Percentiles rank a stretch among this genome's conserved stretches.
phyloP scores from a whole-genome alignment of 73 alveolate species.

The Tetrahymena borealis region DNA sequence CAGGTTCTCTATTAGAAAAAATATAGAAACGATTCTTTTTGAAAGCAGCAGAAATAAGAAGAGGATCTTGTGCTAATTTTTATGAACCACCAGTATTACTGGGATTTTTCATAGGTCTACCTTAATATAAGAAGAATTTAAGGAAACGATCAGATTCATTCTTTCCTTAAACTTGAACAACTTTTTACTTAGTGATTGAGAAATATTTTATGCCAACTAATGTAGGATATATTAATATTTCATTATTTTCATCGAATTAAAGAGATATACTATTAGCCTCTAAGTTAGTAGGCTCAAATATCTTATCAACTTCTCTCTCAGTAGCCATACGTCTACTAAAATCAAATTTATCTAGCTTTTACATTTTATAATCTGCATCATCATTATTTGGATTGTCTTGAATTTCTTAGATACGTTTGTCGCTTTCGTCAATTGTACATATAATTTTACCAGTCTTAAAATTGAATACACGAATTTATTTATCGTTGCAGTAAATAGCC shows the following conservation, averaged over 20 bases:
- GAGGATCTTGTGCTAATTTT: slow-evolving; percentile 69
- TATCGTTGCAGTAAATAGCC: slow-evolving; percentile 36
- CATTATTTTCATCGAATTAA: slow-evolving; percentile 79
- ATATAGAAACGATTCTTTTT: slow-evolving; percentile 43
- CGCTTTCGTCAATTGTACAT: slow-evolving; percentile 39
- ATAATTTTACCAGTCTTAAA: slow-evolving; percentile 50
- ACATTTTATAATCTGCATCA: slow-evolving; percentile 8
- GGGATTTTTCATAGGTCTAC: slow-evolving; percentile 69
- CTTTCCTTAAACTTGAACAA: slow-evolving; percentile 71
- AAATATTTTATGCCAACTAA: slow-evolving; percentile 74
- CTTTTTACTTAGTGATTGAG: slow-evolving; percentile 34
- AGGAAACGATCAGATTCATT: slow-evolving; percentile 75
- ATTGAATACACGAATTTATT: slow-evolving; percentile 40
- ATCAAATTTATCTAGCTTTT: slow-evolving; percentile 50
- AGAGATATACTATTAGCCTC: slow-evolving; percentile 37
- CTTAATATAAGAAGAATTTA: slow-evolving; percentile 66
- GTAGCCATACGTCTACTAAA: slow-evolving; percentile 56
- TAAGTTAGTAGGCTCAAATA: slow-evolving; percentile 4
- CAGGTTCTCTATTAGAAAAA: slow-evolving; percentile 34
- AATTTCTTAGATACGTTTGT: not conserved
- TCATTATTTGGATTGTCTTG: slow-evolving; percentile 30
- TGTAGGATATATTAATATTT: slow-evolving; percentile 64
- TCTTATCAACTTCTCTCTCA: slow-evolving; percentile 54
- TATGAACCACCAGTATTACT: slow-evolving; percentile 49
- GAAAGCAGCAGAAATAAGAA: slow-evolving; percentile 58